These are phyloP conservation scores for Pyracantha coccinea DNA, from an alignment of 331 rosid species.

Conservation along the genomic window DNA sequence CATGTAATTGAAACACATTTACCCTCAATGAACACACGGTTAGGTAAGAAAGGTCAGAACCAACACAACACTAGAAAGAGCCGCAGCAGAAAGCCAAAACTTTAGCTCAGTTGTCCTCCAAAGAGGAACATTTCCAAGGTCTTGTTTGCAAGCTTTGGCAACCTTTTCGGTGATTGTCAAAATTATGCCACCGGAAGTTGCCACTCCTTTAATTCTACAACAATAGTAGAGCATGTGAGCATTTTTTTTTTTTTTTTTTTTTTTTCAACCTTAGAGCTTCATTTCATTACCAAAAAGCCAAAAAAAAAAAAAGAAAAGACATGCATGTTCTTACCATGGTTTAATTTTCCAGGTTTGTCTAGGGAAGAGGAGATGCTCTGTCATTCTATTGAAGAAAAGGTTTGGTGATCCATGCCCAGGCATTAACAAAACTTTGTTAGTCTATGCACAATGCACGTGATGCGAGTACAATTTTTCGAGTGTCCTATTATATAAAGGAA, in stretches of 20 bases:
- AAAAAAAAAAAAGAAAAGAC: neutral
- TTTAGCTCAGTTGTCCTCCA: slow-evolving; percentile 25
- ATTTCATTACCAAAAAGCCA: neutral
- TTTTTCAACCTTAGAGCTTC: neutral
- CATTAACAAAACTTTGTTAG: slow-evolving; percentile 25
- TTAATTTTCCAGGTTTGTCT: slow-evolving; percentile 33
- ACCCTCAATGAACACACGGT: slow-evolving; percentile 30
- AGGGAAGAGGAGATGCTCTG: slow-evolving; percentile 31
- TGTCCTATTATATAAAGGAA: neutral
- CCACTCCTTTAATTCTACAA: slow-evolving; percentile 25
- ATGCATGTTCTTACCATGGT: neutral
- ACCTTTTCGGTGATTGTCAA: slow-evolving; percentile 32
- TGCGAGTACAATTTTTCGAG: neutral
- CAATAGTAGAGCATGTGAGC: slow-evolving; percentile 28
- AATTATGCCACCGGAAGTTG: slow-evolving; percentile 26
- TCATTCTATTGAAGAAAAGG: slow-evolving; percentile 12
- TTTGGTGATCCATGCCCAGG: slow-evolving; percentile 44
- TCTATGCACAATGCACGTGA: slow-evolving; percentile 36
- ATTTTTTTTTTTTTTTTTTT: neutral
- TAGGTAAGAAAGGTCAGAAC: neutral
- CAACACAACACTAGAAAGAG: neutral
- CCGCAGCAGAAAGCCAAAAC: neutral
- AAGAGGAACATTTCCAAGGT: slow-evolving; percentile 25
- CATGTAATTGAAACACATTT: slow-evolving; percentile 29
- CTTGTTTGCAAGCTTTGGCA: slow-evolving; percentile 40